Base-by-base conservation (phyloP, 208 protist genomes). In the Crithidia acanthocephali region DNA sequence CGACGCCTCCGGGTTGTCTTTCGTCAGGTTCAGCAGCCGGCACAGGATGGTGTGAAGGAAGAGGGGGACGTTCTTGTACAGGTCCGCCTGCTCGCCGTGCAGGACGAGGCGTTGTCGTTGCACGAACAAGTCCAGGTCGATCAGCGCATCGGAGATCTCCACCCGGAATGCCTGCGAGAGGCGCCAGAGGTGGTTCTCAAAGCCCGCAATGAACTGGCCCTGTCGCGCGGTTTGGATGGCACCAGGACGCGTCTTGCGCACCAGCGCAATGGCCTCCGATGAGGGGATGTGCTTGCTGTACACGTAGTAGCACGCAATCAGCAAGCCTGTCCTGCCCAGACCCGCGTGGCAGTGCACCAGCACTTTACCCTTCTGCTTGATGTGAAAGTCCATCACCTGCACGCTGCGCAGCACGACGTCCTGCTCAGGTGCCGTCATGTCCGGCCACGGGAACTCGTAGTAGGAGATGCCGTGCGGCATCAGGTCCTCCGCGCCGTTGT, bases 341-440 rank as follows among this genome's bases (percentile, higher is more conserved):
- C 94, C 94, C 11, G 94, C 94, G 79, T 98, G 92, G 81, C 94
- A 98, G 86, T 98, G 92, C 62, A 98, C 90, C 9, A 96, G 73
- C 69, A 97, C 89, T 63, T 91, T 87, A 32, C 86, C 87, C 48
- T 89, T 88, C 33, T 92, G 93, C 71, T 92, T 89, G 27, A 95
- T 84, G 69, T 96, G 91, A 61, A 87, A 91, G 78, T 94, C 83
- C 88, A 98, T 98, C 67, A 95, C 85, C 71, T 98, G 92, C 22
- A 98, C 90, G 63, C 90, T 95, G 66, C 87, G 83, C 71, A 98
- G 68, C 33, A 97, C 92, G 15, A 96, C 75, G 65, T 97, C 87
- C 65, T 94, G 83, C 72, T 96, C 70, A 58, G 94, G 94, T 6
- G 90, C 87, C 8, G 87, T 93, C 92, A 98, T 97, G 78, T 98